phyloP scores from a whole-genome alignment of 306 rosid genomes.

The Castanospermum australe region DNA sequence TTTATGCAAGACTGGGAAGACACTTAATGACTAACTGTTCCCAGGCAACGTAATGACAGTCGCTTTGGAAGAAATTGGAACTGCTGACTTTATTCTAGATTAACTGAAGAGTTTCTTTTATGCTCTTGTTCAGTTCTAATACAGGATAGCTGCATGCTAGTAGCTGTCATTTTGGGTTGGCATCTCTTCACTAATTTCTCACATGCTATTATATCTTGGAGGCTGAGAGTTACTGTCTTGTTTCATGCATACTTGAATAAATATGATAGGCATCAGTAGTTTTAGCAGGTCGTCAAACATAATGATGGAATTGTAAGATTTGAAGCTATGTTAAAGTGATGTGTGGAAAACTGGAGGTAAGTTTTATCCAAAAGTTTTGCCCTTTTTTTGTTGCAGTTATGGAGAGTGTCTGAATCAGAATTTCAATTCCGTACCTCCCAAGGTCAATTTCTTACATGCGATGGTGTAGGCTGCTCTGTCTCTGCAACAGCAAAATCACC shows the following conservation, averaged over 20 bases:
- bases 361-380: background rate
- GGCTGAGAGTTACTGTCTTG: slow-evolving; percentile 8
- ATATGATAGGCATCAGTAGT: background rate
- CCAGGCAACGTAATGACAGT: background rate
- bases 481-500: slow-evolving; percentile 63
- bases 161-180: slow-evolving; percentile 10
- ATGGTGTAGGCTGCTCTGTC: slow-evolving; percentile 56
- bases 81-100: background rate
- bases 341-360: background rate
- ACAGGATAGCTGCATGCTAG: background rate
- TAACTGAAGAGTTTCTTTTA: background rate
- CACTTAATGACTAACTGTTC: slow-evolving; percentile 1
- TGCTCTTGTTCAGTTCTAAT: background rate
- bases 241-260: slow-evolving; percentile 11
- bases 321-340: background rate
- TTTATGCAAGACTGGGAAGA: background rate
- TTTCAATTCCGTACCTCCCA: slow-evolving; percentile 64
- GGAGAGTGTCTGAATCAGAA: slow-evolving; percentile 75
- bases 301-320: background rate
- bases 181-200: background rate
- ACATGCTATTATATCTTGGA: slow-evolving; percentile 13
- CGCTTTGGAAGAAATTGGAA: slow-evolving; percentile 5
- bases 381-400: slow-evolving; percentile 52
- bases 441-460: slow-evolving; percentile 81
- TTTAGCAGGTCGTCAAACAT: background rate